Conservation (phyloP, 2,329 filamentous ascomycete genomes). For the Claviceps spartinae region DNA sequence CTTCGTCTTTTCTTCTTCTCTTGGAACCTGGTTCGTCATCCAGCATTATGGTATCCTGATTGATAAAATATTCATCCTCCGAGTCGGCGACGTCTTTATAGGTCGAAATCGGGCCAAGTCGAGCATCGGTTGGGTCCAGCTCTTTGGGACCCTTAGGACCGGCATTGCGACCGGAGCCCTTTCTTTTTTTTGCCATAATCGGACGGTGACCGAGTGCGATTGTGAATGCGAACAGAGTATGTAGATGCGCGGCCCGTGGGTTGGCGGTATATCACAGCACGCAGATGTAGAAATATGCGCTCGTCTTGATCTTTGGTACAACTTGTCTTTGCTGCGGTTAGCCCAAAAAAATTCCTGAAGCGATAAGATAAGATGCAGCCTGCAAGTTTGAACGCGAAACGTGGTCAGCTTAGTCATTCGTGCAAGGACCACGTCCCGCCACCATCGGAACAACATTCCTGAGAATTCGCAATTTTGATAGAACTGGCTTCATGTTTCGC, state of each 20-base stretch:
- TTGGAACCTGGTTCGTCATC: slow-evolving; percentile 72
- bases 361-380: background rate
- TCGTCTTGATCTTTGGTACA: background rate
- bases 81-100: slow-evolving; percentile 85
- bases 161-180: slow-evolving; percentile 40
- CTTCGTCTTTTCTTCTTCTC: slow-evolving; percentile 58
- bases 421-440: no score
- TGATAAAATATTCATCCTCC: slow-evolving; percentile 84
- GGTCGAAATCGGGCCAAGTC: slow-evolving; percentile 45
- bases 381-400: background rate
- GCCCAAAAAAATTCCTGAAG: background rate
- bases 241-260: background rate
- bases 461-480: no score
- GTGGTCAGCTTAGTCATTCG: no score
- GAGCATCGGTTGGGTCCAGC: slow-evolving; percentile 42
- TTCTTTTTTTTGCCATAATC: slow-evolving; percentile 57
- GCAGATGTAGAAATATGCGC: background rate
- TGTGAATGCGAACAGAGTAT: background rate
- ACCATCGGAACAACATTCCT: no score
- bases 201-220: background rate
- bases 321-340: background rate
- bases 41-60: slow-evolving; percentile 73
- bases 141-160: slow-evolving; percentile 39
- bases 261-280: background rate
- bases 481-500: no score